These are phyloP conservation scores for Mycena maculata DNA, from an alignment of 768 basidiomycete genomes.

Conservation along the genomic window DNA sequence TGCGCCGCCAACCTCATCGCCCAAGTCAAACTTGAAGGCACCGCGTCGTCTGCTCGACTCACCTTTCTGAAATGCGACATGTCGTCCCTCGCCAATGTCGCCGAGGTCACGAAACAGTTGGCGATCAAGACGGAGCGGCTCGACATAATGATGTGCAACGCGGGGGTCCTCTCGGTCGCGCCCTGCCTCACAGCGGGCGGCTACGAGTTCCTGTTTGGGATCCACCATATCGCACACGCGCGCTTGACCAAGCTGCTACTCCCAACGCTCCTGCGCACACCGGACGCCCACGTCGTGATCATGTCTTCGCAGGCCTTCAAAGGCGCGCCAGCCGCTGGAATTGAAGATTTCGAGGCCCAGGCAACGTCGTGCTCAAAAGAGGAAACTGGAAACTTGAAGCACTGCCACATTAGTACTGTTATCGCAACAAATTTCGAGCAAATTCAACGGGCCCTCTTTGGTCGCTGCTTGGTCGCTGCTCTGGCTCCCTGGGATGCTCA, in stretches of 20 bases:
- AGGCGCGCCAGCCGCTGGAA: background rate
- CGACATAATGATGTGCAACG: constrained; percentile 28
- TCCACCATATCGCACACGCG: constrained; percentile 50
- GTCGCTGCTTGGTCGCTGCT: no score
- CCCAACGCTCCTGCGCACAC: constrained; percentile 44
- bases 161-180: constrained; percentile 11
- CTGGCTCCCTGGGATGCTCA: no score
- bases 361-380: no score
- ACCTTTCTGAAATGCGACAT: constrained; percentile 28
- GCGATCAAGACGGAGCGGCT: constrained; percentile 8
- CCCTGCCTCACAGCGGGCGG: constrained; percentile 23
- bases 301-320: constrained; percentile 8
- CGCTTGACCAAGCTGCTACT: constrained; percentile 58
- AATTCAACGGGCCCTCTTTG: no score
- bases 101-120: constrained; percentile 6
- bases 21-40: background rate
- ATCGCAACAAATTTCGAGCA: no score
- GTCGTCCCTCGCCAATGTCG: constrained; percentile 23
- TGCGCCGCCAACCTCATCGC: constrained; percentile 10
- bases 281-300: constrained; percentile 51
- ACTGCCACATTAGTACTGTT: no score
- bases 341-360: no score
- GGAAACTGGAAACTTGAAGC: no score
- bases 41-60: constrained; percentile 1
- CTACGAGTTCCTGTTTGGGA: constrained; percentile 21